A percentile compares a stretch with the other conserved stretches of the same genome.
Conservation (phyloP, 169 alveolate genomes). For the Babesia divergens region DNA sequence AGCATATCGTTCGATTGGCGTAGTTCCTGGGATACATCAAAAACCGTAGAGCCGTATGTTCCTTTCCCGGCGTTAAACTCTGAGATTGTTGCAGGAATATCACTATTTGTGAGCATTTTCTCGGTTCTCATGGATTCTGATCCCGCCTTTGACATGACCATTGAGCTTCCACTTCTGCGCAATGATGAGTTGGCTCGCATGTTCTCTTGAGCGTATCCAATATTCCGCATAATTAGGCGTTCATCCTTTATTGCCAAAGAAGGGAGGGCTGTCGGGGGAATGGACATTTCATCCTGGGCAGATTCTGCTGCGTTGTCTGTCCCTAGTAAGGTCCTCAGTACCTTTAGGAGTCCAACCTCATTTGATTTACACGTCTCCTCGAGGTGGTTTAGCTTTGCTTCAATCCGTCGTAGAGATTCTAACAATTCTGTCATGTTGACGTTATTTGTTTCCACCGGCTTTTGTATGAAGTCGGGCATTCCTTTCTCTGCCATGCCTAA, state of each 20-base stretch:
- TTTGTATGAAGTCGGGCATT: no score
- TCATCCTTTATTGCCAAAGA: no score
- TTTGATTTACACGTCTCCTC: not conserved
- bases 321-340: not conserved
- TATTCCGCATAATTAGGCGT: no score
- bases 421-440: not conserved
- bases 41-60: constrained; percentile 8
- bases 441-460: no score
- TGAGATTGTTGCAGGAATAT: not conserved
- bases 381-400: not conserved
- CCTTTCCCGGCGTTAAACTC: not conserved
- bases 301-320: not conserved
- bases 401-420: not conserved
- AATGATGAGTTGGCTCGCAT: no score
- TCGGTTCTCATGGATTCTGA: not conserved
- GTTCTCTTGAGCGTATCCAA: no score
- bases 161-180: not conserved
- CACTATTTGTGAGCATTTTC: not conserved
- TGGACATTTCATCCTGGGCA: not conserved
- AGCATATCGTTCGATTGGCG: constrained; percentile 40
- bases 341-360: not conserved
- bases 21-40: constrained; percentile 44
- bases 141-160: not conserved
- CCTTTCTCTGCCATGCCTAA: not conserved
- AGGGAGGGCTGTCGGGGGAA: no score